phyloP scores from a whole-genome alignment of 169 alveolate genomes.

The Plasmodium knowlesi region DNA sequence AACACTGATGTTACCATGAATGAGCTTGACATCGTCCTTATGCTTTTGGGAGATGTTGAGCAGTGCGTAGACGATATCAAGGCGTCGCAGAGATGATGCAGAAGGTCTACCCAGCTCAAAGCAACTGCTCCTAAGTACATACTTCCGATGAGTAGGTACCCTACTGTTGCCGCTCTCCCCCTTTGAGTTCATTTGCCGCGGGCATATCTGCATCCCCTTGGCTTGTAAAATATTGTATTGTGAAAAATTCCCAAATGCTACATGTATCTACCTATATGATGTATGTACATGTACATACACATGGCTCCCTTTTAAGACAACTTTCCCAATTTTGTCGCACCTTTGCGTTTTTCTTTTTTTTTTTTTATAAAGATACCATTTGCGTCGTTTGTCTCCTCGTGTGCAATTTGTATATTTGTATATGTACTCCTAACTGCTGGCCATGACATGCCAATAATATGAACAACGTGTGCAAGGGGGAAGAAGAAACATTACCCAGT shows the following conservation, averaged over 20 bases:
- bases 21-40: background rate
- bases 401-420: background rate
- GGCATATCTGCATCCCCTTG: background rate
- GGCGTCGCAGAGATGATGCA: background rate
- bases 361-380: background rate
- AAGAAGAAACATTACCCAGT: background rate
- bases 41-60: background rate
- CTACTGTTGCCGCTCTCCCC: background rate
- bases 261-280: background rate
- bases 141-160: background rate
- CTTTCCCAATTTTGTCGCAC: background rate
- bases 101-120: background rate
- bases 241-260: background rate
- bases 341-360: background rate
- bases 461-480: background rate
- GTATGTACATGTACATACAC: background rate
- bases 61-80: background rate
- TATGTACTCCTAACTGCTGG: background rate
- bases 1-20: background rate
- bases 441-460: background rate
- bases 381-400: background rate
- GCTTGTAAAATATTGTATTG: background rate
- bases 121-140: background rate
- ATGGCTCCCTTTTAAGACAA: background rate
- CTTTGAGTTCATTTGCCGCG: background rate